Conservation (phyloP, 305 asterid species). For the Plantago lanceolata region DNA sequence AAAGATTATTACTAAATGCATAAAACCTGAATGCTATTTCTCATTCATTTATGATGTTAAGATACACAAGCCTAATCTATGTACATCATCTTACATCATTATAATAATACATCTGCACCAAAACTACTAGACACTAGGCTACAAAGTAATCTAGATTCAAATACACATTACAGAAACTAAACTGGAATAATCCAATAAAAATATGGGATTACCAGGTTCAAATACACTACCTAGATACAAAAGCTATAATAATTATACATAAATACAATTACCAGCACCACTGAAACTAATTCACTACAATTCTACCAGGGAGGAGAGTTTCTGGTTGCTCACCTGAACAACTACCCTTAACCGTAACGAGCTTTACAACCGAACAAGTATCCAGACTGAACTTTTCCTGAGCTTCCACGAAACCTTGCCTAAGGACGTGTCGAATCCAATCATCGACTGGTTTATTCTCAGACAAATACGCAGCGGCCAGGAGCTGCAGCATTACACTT, state of each 20-base stretch:
- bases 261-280: slow-evolving; percentile 4
- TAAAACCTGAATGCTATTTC: slow-evolving; percentile 8
- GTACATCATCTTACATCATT: not conserved
- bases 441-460: slow-evolving; percentile 44
- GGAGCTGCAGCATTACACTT: slow-evolving; percentile 52
- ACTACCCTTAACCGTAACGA: slow-evolving; percentile 35
- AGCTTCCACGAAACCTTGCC: slow-evolving; percentile 50
- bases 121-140: not conserved
- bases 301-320: slow-evolving; percentile 51
- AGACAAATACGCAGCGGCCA: slow-evolving; percentile 46
- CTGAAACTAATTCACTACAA: slow-evolving; percentile 37
- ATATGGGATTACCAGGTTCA: slow-evolving; percentile 26
- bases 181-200: slow-evolving; percentile 23
- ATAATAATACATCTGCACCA: not conserved
- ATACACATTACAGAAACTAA: slow-evolving; percentile 18
- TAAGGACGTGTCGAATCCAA: slow-evolving; percentile 55
- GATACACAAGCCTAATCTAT: not conserved
- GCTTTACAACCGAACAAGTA: slow-evolving; percentile 47
- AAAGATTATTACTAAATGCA: too few species aligned
- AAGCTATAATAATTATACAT: slow-evolving; percentile 20
- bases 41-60: not conserved
- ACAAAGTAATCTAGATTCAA: slow-evolving; percentile 18
- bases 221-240: slow-evolving; percentile 26
- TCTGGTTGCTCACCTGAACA: slow-evolving; percentile 25
- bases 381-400: slow-evolving; percentile 44